Conservation (phyloP, 2,329 filamentous ascomycete genomes). For the Aspergillus fumigatus region DNA sequence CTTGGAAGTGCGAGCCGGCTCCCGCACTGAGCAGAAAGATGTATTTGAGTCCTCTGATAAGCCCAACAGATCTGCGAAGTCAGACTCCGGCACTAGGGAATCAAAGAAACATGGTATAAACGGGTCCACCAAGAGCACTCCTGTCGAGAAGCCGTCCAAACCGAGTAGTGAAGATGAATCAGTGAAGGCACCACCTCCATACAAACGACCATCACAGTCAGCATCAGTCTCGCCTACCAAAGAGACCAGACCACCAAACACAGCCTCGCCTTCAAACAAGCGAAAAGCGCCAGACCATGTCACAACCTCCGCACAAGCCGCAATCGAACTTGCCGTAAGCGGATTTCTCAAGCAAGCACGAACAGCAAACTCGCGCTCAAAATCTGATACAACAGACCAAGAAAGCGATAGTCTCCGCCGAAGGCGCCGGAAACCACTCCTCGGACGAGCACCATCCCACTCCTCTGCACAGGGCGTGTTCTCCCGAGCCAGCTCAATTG, state of each 20-base stretch:
- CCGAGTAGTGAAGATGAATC: conserved; percentile 15
- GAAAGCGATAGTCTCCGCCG: conserved; percentile 16
- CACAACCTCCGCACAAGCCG: conserved; percentile 19
- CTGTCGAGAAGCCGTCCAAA: conserved; percentile 5
- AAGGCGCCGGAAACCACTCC: conserved; percentile 32
- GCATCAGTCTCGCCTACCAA: conserved; percentile 22
- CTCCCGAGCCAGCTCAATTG: conserved; percentile 47
- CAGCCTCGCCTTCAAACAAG: conserved; percentile 12
- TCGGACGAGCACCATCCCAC: conserved; percentile 41
- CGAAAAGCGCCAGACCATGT: conserved; percentile 13
- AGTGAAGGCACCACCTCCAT: conserved; percentile 13
- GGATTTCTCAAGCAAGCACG: conserved; percentile 40
- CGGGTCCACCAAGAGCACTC: neutral
- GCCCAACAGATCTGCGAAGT: neutral
- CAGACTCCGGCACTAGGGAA: neutral
- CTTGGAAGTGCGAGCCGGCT: conserved; percentile 15
- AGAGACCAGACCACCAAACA: conserved; percentile 3
- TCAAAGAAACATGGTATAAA: neutral
- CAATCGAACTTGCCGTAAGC: conserved; percentile 36
- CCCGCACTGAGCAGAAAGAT: conserved; percentile 16
- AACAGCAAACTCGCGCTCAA: conserved; percentile 26
- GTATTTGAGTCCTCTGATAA: conserved; percentile 1
- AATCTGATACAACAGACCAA: conserved; percentile 17
- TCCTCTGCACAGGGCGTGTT: conserved; percentile 28
- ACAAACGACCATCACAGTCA: conserved; percentile 14